A percentile compares a stretch with the other conserved stretches of the same genome.
phyloP scores from a whole-genome alignment of 2,329 filamentous ascomycete species.

The Exserohilum rostratum region DNA sequence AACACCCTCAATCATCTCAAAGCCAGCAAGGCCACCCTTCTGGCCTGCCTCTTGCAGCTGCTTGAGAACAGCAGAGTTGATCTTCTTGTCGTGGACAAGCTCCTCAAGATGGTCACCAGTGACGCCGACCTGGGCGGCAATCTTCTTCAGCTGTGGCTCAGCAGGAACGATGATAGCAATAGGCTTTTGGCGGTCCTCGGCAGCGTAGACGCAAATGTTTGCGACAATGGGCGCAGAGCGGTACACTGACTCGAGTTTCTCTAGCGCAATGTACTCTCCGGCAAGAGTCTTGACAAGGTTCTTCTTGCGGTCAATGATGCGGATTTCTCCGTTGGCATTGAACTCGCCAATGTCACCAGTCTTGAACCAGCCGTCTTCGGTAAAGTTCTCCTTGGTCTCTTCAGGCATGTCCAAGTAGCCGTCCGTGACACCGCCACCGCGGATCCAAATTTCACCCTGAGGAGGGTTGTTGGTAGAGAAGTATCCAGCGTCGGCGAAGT shows the following conservation, averaged over 20 bases:
- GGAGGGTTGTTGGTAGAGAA: conserved; percentile 74
- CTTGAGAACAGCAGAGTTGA: conserved; percentile 70
- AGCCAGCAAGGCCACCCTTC: conserved; percentile 68
- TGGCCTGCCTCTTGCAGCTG: conserved; percentile 70
- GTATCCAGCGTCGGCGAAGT: conserved; percentile 89
- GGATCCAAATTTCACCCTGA: conserved; percentile 92
- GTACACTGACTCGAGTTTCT: conserved; percentile 93
- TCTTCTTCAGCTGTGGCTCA: conserved; percentile 62
- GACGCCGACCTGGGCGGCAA: conserved; percentile 65
- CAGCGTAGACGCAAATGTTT: conserved; percentile 88
- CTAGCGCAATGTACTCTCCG: conserved; percentile 95
- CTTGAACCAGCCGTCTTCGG: conserved; percentile 92
- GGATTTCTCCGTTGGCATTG: conserved; percentile 76
- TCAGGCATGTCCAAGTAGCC: conserved; percentile 86
- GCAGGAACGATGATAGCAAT: conserved; percentile 77
- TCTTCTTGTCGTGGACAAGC: conserved; percentile 70
- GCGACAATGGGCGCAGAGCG: conserved; percentile 77
- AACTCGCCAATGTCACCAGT: conserved; percentile 96
- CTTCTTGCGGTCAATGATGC: conserved; percentile 95
- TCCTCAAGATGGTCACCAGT: conserved; percentile 68
- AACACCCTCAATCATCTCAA: conserved; percentile 78
- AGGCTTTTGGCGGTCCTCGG: conserved; percentile 74
- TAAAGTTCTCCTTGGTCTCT: conserved; percentile 78
- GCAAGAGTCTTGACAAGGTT: conserved; percentile 95
- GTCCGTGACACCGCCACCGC: conserved; percentile 74